phyloP scores from a whole-genome alignment of 2,329 filamentous ascomycete genomes.

The Diaporthe sp. region DNA sequence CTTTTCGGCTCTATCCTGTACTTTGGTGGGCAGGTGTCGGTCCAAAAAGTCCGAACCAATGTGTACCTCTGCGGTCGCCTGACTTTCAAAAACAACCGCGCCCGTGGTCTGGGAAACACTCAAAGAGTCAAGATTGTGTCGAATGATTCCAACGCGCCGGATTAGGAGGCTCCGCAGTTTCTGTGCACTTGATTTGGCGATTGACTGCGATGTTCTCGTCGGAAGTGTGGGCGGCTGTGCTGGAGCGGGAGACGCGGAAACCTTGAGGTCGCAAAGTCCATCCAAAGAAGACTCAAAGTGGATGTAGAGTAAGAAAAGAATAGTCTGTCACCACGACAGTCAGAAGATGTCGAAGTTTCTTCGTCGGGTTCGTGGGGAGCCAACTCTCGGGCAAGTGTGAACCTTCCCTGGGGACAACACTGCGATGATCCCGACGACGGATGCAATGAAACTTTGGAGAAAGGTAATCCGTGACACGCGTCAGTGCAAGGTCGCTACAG shows the following conservation, averaged over 20 bases:
- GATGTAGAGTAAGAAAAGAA: no score
- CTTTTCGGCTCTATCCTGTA: neutral
- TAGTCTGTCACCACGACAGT: neutral
- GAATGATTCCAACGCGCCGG: neutral
- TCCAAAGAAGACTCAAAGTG: neutral
- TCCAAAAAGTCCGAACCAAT: neutral
- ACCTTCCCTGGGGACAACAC: neutral
- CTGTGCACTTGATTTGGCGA: constrained; percentile 5
- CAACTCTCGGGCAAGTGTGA: neutral
- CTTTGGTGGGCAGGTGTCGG: neutral
- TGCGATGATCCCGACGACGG: neutral
- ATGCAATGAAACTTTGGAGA: neutral
- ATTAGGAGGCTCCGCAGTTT: neutral
- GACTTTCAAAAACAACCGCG: neutral
- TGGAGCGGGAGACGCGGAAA: constrained; percentile 11
- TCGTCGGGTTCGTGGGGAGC: neutral
- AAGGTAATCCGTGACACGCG: constrained; percentile 15
- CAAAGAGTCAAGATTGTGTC: neutral
- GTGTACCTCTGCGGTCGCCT: neutral
- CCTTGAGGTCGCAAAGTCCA: constrained; percentile 14
- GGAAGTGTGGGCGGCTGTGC: neutral
- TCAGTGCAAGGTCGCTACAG: neutral
- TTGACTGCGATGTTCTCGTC: neutral
- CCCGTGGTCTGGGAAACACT: neutral
- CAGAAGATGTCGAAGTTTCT: neutral